Base-by-base conservation (phyloP, 2,329 filamentous ascomycete species). In the Cytospora piceicola region DNA sequence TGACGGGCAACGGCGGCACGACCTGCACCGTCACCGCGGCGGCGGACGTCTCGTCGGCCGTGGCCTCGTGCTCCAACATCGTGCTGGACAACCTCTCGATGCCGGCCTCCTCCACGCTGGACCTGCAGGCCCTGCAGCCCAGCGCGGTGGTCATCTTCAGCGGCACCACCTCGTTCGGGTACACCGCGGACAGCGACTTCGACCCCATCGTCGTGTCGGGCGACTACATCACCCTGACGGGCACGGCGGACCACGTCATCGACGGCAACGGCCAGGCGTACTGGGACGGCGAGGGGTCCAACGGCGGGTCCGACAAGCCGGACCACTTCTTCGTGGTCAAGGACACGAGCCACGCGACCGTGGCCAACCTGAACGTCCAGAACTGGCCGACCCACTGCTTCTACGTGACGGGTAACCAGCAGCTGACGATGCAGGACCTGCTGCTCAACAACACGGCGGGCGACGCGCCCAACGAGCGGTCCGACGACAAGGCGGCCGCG, bases 261-360 rank as follows among this genome's bases (percentile, higher is more conserved):
- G 66, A 71, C 52, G 68, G 69, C 42, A 63, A 67, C 57, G 69
- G 69, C 3, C 51, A 29, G 30, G 57, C 58, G 4, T 69, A 68
- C 65, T 71, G 75, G 75, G 75, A 77, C 63, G 74, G 75, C 39
- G 32, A 76, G 68, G 77, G 77, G 56, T 70, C 69, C 68, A 78
- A 78, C 62, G 77, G 77, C n/a, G 77, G 77, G 55, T 73, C 73
- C 68, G 73, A 70, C 42, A 78, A 79, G 75, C 77, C 77, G 49
- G 75, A 80, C 75, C 66, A 68, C 67, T 82, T 86, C 77, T 85
- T 86, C 77, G 79, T 76, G 27, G 83, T 82, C 55, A 78, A 81
- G 69, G 74, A 73, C 5, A 71, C 80, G 30, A 74, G 69, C 54
- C 68, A 73, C 67, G 78, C 78, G 22, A 73, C 70, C 67, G 78